A percentile compares a stretch with the other conserved stretches of the same genome.
Evolutionary conservation across 2,329 filamentous ascomycete species (phyloP).

Genomic region (Beauveria rudraprayagi): DNA sequence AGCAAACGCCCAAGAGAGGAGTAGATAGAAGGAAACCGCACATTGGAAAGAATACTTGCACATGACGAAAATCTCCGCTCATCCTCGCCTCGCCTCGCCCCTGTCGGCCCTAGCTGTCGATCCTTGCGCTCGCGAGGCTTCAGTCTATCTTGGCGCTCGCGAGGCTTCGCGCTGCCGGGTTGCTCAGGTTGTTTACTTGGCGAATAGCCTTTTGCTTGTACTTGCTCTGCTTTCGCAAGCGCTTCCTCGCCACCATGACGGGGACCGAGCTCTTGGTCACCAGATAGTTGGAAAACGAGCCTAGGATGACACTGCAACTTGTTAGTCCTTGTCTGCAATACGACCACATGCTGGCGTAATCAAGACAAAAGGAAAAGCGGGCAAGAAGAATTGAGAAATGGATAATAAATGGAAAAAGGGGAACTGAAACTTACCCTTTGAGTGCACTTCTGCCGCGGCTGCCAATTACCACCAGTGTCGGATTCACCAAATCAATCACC

Average conservation of each 20-base stretch:
- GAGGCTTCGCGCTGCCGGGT: slow-evolving; percentile 57
- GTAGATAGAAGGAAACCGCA: not conserved
- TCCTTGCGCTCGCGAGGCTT: not conserved
- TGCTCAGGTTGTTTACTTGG: slow-evolving; percentile 74
- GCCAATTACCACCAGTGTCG: slow-evolving; percentile 87
- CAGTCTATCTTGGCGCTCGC: slow-evolving; percentile 70
- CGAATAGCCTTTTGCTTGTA: slow-evolving; percentile 60
- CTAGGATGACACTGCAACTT: slow-evolving; percentile 68
- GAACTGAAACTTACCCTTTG: slow-evolving; percentile 64
- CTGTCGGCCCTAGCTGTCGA: no score
- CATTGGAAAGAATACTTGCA: not conserved
- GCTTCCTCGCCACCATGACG: slow-evolving; percentile 95
- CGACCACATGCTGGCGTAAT: not conserved
- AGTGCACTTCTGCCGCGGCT: slow-evolving; percentile 85
- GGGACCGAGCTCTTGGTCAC: slow-evolving; percentile 95
- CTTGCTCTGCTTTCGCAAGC: slow-evolving; percentile 77
- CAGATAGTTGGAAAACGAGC: slow-evolving; percentile 94
- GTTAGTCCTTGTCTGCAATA: not conserved
- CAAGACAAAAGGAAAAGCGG: not conserved
- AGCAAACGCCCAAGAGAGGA: not conserved
- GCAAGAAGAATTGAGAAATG: not conserved
- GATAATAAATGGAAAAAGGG: not conserved
- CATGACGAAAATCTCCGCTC: not conserved
- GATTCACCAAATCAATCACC: slow-evolving; percentile 87
- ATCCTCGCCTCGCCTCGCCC: not conserved